These are phyloP conservation scores for Beauveria bassiana DNA, from an alignment of 2,329 filamentous ascomycete genomes.

Conservation along the genomic window DNA sequence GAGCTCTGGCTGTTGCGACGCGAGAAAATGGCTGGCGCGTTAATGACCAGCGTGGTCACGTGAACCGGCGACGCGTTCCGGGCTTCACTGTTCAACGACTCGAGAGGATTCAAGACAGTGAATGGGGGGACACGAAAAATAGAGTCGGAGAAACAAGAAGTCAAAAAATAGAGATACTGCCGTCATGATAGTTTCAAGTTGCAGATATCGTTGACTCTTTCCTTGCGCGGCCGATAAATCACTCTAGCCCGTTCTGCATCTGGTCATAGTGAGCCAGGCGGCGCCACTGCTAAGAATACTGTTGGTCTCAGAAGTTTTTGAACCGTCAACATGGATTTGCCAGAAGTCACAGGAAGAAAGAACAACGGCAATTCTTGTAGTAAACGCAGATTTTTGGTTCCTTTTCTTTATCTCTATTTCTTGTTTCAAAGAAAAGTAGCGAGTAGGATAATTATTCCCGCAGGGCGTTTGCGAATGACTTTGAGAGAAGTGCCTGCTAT, in stretches of 20 bases:
- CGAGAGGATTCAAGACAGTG: not conserved
- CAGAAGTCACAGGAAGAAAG: no score
- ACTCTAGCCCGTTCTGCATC: not conserved
- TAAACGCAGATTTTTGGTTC: no score
- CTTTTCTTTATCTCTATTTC: no score
- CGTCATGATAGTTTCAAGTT: not conserved
- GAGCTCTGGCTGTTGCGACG: slow-evolving; percentile 23
- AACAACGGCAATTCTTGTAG: no score
- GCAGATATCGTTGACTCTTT: not conserved
- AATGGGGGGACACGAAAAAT: no score
- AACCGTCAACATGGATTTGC: not conserved
- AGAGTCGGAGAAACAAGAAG: not conserved
- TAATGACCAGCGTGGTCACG: slow-evolving; percentile 31
- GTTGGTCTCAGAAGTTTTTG: not conserved
- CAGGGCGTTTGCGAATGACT: no score
- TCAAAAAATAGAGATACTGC: not conserved
- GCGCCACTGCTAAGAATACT: not conserved
- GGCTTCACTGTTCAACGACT: not conserved
- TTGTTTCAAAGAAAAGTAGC: no score
- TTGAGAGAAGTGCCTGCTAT: no score
- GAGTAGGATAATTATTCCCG: no score
- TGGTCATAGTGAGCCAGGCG: not conserved
- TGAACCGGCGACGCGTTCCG: slow-evolving; percentile 18
- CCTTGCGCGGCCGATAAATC: not conserved
- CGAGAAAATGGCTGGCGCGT: slow-evolving; percentile 36